Base-by-base conservation (phyloP, 208 protist species). In the Leishmania tarentolae region DNA sequence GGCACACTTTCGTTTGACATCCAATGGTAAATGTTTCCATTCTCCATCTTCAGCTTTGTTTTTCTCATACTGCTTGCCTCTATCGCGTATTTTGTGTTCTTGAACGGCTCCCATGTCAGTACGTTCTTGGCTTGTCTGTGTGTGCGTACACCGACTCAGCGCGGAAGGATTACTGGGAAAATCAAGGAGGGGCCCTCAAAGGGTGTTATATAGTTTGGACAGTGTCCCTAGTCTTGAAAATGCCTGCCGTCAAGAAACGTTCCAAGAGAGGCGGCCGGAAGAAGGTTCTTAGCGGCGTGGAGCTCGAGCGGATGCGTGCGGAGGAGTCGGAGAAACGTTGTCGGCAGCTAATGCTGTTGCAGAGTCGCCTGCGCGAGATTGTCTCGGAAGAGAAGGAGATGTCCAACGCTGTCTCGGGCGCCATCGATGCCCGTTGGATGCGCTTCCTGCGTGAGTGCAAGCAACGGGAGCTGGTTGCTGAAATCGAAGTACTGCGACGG, bases 391-490 rank as follows among this genome's bases (percentile, higher is more conserved):
- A 98, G 86, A 87, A 92, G 83, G 77, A 79, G 35, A 86, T 97
- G 85, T 89, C 91, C 2, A 80, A 75, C 37, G 75, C 79, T 21
- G 83, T 92, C 19, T 35, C 80, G 4, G 87, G 71, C 40, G 86
- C 87, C 6, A 94, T 98, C 50, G 93, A 98, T 83, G 89, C 91
- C 0, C 89, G 94, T 0, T 98, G 97, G 97, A 93, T 98, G 31
- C 78, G 87, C 21, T 97, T 98, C 81, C 86, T 98, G 53, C 92
- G 98, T 13, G 90, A 97, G 61, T 95, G 96, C 79, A 99, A 99
- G 88, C 93, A 97, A 52, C 90, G 97, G 76, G 97, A 99, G 78
- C 90, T 99, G 1, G 80, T 95, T 1, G 83, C 96, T 2, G 92
- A 97, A 56, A 95, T 99, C 69, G 97, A 98, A 75, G 89, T 98